Conservation (phyloP, 2,329 filamentous ascomycete genomes). For the Diaporthe sp. region DNA sequence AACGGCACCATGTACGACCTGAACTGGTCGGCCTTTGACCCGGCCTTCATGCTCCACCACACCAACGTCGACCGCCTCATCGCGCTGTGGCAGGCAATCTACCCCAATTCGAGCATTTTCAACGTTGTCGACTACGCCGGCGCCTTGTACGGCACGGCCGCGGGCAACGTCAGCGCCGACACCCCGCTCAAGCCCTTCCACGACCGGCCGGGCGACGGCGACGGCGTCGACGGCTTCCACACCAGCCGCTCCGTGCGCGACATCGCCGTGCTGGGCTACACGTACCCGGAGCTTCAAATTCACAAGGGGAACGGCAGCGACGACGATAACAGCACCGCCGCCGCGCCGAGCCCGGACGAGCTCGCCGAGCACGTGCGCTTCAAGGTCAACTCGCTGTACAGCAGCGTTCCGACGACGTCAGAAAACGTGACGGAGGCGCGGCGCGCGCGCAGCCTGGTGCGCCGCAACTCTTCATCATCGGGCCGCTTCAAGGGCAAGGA, state of each 20-base stretch:
- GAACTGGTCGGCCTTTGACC: conserved; percentile 60
- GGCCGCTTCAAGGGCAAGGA: not conserved
- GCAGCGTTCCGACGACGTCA: conserved; percentile 22
- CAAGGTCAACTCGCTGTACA: conserved; percentile 67
- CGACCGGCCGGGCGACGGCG: conserved; percentile 45
- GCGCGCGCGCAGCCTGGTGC: not conserved
- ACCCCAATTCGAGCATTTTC: conserved; percentile 53
- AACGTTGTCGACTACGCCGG: conserved; percentile 45
- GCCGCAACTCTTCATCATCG: not conserved
- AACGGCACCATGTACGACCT: conserved; percentile 53
- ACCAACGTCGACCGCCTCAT: conserved; percentile 73
- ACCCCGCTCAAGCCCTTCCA: conserved; percentile 67
- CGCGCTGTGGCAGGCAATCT: conserved; percentile 62
- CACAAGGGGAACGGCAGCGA: conserved; percentile 52
- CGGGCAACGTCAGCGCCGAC: conserved; percentile 58
- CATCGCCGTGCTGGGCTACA: conserved; percentile 53
- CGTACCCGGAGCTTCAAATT: conserved; percentile 50
- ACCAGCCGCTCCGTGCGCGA: conserved; percentile 52
- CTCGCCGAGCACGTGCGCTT: conserved; percentile 73
- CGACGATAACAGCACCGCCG: not conserved
- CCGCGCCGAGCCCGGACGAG: conserved; percentile 63
- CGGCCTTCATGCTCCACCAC: conserved; percentile 66
- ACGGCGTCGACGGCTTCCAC: conserved; percentile 56
- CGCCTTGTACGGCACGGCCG: conserved; percentile 57
- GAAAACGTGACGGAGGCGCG: conserved; percentile 7